These are phyloP conservation scores for Cutaneotrichosporon cavernicola DNA, from an alignment of 1,284 basidiomycete genomes.

Conservation along the genomic window DNA sequence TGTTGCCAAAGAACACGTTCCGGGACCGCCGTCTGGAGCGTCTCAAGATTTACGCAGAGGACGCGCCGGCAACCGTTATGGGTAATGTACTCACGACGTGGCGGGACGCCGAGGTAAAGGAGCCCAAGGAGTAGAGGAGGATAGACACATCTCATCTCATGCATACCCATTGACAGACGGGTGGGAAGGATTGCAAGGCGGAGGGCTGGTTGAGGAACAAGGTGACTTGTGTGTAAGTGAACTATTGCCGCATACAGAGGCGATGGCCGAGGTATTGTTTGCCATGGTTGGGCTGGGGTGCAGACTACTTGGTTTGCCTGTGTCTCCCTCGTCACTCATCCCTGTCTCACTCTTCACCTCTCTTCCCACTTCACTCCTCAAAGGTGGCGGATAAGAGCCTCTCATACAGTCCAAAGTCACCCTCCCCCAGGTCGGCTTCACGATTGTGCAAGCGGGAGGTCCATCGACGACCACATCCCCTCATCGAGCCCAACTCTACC, in stretches of 20 bases:
- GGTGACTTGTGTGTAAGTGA: too few relatives aligned
- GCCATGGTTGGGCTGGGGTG: too few relatives aligned
- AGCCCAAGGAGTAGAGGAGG: not conserved
- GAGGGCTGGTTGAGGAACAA: too few relatives aligned
- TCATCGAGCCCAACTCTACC: not conserved
- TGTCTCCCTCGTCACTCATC: too few relatives aligned
- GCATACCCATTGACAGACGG: conserved; percentile 2
- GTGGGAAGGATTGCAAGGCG: not conserved
- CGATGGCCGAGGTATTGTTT: too few relatives aligned
- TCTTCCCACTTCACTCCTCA: too few relatives aligned
- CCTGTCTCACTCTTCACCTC: too few relatives aligned
- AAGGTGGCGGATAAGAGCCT: too few relatives aligned
- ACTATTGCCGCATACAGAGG: too few relatives aligned
- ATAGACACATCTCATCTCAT: conserved; percentile 3
- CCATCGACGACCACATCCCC: not conserved
- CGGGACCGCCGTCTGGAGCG: conserved; percentile 79
- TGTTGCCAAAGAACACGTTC: conserved; percentile 94
- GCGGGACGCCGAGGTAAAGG: conserved; percentile 25
- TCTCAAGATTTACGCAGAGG: conserved; percentile 76
- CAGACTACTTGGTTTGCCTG: too few relatives aligned
- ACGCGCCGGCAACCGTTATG: conserved; percentile 35
- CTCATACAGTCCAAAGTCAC: too few relatives aligned
- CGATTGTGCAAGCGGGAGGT: not conserved
- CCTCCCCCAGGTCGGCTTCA: not conserved
- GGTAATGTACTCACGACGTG: conserved; percentile 45